A percentile compares a stretch with the other conserved stretches of the same genome.
These are phyloP conservation scores for Fusarium sp. DNA, from an alignment of 2,329 filamentous ascomycete species.

Conservation along the genomic window DNA sequence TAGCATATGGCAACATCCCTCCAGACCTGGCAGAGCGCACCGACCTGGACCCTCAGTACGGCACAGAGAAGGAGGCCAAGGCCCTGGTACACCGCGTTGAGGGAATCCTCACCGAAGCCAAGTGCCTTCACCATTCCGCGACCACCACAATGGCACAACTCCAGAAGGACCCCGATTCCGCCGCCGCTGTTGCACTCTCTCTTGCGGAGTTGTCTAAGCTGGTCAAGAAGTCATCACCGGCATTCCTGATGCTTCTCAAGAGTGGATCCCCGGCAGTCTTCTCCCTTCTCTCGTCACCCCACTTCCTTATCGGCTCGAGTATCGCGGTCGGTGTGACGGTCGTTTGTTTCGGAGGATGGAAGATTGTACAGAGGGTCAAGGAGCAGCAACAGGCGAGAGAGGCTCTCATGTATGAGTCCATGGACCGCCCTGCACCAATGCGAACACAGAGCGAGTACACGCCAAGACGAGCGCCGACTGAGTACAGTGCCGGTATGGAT, in stretches of 20 bases:
- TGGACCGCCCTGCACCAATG: conserved; percentile 43
- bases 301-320: conserved; percentile 93
- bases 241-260: conserved; percentile 81
- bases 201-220: conserved; percentile 91
- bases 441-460: conserved; percentile 46
- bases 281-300: conserved; percentile 85
- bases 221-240: conserved; percentile 85
- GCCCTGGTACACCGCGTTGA: conserved; percentile 81
- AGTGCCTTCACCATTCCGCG: conserved; percentile 89
- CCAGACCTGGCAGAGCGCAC: conserved; percentile 70
- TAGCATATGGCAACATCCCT: conserved; percentile 89
- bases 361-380: conserved; percentile 90
- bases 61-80: conserved; percentile 66
- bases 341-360: conserved; percentile 95
- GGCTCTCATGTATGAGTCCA: conserved; percentile 46
- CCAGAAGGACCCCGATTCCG: conserved; percentile 82
- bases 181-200: conserved; percentile 92
- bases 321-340: conserved; percentile 93
- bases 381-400: conserved; percentile 53
- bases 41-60: conserved; percentile 61
- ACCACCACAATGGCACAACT: conserved; percentile 82
- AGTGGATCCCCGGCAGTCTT: conserved; percentile 87
- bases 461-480: conserved; percentile 45
- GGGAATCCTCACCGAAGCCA: conserved; percentile 82
- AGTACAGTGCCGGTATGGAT: conserved; percentile 56